Conservation (phyloP, 306 rosid genomes). For the Echinosophora koreensis region DNA sequence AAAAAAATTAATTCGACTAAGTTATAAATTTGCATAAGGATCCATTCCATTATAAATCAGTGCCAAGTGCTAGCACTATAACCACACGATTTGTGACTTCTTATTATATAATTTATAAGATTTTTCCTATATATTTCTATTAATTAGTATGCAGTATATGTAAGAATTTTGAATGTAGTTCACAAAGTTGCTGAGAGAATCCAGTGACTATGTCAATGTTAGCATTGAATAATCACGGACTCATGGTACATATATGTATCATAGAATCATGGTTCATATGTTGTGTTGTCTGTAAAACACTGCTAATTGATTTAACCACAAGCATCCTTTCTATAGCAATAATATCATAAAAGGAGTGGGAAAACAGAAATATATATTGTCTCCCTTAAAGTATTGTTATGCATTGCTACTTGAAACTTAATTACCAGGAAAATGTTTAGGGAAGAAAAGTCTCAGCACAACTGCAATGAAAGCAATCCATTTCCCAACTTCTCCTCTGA, state of each 20-base stretch:
- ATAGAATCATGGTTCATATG: background rate
- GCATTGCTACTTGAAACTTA: background rate
- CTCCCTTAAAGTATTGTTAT: background rate
- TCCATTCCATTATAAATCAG: background rate
- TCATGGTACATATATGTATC: background rate
- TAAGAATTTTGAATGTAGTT: too few relatives aligned
- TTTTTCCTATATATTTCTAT: too few relatives aligned
- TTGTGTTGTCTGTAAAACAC: background rate
- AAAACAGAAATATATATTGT: background rate
- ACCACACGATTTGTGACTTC: too few relatives aligned
- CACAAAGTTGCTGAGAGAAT: too few relatives aligned
- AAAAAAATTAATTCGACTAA: background rate
- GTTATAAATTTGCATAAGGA: background rate
- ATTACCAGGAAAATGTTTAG: slow-evolving; percentile 81
- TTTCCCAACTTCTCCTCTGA: slow-evolving; percentile 82
- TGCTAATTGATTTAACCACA: background rate
- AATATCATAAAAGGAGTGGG: background rate
- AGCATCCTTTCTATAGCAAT: background rate
- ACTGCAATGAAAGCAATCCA: slow-evolving; percentile 85
- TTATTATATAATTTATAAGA: too few relatives aligned
- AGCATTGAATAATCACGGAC: background rate
- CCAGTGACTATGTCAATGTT: background rate
- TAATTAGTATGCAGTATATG: too few relatives aligned
- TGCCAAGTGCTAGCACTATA: background rate
- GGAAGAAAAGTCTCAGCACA: slow-evolving; percentile 87